phyloP scores from a whole-genome alignment of 495 filamentous ascomycete genomes.

The Melanomma pulvis-pyrius region DNA sequence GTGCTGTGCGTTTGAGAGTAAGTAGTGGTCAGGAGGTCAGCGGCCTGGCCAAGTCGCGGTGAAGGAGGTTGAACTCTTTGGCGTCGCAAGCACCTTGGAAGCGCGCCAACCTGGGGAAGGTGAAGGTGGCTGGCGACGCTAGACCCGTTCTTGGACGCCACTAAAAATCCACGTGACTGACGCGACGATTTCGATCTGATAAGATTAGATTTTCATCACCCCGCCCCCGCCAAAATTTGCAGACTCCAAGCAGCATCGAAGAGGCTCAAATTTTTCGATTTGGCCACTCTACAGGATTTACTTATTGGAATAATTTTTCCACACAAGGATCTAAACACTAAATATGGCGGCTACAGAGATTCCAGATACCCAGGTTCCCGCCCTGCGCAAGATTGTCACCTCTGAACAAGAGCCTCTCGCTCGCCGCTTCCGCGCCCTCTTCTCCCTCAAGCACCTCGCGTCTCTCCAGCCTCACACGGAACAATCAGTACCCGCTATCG shows the following conservation, averaged over 20 bases:
- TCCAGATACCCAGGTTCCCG: constrained; percentile 47
- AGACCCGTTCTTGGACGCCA: neutral
- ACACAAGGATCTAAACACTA: neutral
- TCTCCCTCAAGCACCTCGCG: constrained; percentile 94
- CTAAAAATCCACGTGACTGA: neutral
- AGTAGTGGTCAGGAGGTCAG: neutral
- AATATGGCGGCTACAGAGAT: constrained; percentile 15
- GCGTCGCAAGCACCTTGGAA: neutral
- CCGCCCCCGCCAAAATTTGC: neutral
- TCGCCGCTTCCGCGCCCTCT: constrained; percentile 92
- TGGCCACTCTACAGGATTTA: too few relatives aligned
- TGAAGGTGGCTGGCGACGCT: neutral
- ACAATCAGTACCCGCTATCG: constrained; percentile 73
- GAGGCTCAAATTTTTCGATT: neutral
- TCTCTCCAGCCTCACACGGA: constrained; percentile 63
- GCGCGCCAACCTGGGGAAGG: neutral
- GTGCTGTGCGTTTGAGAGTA: too few relatives aligned
- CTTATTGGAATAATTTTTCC: too few relatives aligned
- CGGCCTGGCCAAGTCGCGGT: neutral
- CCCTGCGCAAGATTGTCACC: constrained; percentile 74
- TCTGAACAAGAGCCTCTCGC: constrained; percentile 81
- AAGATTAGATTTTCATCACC: neutral
- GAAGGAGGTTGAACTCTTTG: neutral
- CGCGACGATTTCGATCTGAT: neutral
- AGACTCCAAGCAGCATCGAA: neutral